Evolutionary conservation across 768 basidiomycete genomes (phyloP).

Genomic region (Rhodotorula sphaerocarpa): DNA sequence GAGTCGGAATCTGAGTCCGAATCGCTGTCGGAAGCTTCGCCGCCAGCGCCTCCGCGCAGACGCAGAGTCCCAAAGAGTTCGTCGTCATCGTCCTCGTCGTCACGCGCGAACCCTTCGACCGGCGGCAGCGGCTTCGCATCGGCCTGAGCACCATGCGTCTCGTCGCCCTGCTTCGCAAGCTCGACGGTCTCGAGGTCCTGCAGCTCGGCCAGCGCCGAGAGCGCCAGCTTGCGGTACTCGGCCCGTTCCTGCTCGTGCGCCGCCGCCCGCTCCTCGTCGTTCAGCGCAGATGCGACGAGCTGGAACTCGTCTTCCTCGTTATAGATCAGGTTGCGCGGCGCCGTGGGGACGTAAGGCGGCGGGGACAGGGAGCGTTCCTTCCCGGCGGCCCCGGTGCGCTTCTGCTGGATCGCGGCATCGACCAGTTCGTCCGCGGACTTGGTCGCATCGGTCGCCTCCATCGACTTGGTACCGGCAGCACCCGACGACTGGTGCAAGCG

Average conservation of each 20-base stretch:
- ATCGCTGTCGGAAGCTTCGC: neutral
- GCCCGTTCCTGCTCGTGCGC: constrained; percentile 6
- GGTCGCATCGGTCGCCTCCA: neutral
- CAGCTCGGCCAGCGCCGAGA: constrained; percentile 7
- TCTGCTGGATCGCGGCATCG: neutral
- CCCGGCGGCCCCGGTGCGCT: neutral
- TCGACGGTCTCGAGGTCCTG: neutral
- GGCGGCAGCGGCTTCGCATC: constrained; percentile 3
- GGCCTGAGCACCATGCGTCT: neutral
- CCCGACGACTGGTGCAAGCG: neutral
- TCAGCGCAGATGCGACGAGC: constrained; percentile 12
- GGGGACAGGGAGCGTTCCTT: constrained; percentile 17
- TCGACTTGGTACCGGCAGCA: neutral
- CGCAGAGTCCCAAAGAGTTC: constrained; percentile 14
- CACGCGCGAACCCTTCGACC: constrained; percentile 30
- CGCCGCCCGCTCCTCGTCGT: constrained; percentile 4
- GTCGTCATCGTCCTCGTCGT: constrained; percentile 21
- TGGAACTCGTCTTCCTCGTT: constrained; percentile 34
- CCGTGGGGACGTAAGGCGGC: constrained; percentile 26
- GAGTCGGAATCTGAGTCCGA: neutral
- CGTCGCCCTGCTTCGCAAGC: neutral
- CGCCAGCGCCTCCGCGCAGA: constrained; percentile 15
- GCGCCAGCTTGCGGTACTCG: constrained; percentile 8
- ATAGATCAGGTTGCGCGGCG: constrained; percentile 29
- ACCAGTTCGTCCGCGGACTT: neutral